Conservation (phyloP, 2,329 filamentous ascomycete species). For the Acrocalymma vagum region DNA sequence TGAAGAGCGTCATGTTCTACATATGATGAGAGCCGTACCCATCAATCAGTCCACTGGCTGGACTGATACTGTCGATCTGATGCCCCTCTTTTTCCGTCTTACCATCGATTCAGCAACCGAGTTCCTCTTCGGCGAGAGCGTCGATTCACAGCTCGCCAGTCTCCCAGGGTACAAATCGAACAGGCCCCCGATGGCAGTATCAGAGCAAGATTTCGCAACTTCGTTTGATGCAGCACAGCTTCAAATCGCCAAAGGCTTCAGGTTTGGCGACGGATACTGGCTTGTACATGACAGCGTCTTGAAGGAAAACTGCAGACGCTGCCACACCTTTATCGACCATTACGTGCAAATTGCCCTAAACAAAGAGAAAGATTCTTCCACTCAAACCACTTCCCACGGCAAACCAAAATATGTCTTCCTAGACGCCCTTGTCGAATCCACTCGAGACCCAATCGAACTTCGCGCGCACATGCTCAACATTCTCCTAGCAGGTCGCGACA, state of each 20-base stretch:
- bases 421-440: constrained; percentile 80
- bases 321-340: constrained; percentile 36
- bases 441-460: constrained; percentile 70
- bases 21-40: constrained; percentile 40
- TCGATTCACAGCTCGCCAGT: constrained; percentile 33
- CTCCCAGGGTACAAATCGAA: constrained; percentile 27
- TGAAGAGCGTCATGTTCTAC: constrained; percentile 40
- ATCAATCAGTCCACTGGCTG: constrained; percentile 29
- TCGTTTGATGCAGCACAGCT: constrained; percentile 33
- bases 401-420: constrained; percentile 75
- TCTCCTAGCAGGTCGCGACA: constrained; percentile 85
- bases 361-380: constrained; percentile 18
- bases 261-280: constrained; percentile 42
- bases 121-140: constrained; percentile 48
- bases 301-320: constrained; percentile 33
- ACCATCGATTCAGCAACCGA: constrained; percentile 49
- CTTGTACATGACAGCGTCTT: constrained; percentile 38
- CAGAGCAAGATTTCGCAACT: constrained; percentile 29
- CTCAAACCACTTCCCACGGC: constrained; percentile 17
- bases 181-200: constrained; percentile 14
- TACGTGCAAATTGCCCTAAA: constrained; percentile 32
- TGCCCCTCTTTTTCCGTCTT: constrained; percentile 50
- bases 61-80: constrained; percentile 41
- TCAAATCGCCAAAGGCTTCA: constrained; percentile 17
- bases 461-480: constrained; percentile 85